Base-by-base conservation (phyloP, 306 rosid species). In the Astragalus membranaceus region DNA sequence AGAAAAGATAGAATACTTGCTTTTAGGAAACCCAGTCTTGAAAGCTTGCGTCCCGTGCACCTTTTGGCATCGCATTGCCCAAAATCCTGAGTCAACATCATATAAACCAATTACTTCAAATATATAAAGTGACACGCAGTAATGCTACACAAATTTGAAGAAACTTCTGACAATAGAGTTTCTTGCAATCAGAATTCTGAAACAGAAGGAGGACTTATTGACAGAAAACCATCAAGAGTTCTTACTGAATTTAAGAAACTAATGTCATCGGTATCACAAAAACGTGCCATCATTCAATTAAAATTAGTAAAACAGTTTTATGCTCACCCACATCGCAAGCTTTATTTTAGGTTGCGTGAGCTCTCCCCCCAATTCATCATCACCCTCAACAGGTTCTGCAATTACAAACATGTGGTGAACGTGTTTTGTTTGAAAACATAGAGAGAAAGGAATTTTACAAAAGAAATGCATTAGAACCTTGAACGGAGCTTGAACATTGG, bases 281-380 rank as follows among this genome's bases (percentile, higher is more conserved):
- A 8, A 15, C 49, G 10, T 12, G 33, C 30, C 69, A 43, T 16
- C 26, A 13, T 16, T 4, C 13, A 14, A 49, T 20, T 53, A 49
- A 11, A 35, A 73, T 5, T 44, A 44, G 58, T 37, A 36, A 75
- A 15, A 69, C 16, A 55, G 46, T 50, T 12, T 29, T 20, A 70
- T 72, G 67, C 96, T 75, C 82, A 89, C 96, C 98, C 98, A 93
- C 96, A 93, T 93, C 29, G 96, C 96, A 72, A 92, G 96, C 75
- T 88, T 88, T 55, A 92, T 69, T 63, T 68, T 82, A 8, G 96
- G 96, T 46, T 55, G 17, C 11, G 80, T 33, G 20, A 69, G 81
- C 81, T 80, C 90, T 58, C 81, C 73, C 12, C 16, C 23, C 65
- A 83, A 77, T 37, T 59, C 77, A 10, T 42, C 54, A 16, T 59